Conservation (phyloP, 192 early-diverging fungal genomes). For the Coemansia umbellata region DNA sequence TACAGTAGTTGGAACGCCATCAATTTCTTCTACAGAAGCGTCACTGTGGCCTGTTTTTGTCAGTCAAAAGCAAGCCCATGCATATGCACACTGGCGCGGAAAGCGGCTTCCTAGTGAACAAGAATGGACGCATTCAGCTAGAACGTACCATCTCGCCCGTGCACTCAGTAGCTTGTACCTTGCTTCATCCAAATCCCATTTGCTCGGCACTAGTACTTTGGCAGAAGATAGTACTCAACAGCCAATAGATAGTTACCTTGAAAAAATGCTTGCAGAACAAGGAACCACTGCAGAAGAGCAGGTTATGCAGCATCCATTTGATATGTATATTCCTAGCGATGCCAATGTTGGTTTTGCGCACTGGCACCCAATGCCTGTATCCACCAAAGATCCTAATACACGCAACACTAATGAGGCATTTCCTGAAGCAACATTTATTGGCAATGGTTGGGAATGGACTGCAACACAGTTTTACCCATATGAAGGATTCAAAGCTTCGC, state of each 20-base stretch:
- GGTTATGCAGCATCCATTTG: slow-evolving; percentile 9
- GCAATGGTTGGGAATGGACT: slow-evolving; percentile 82
- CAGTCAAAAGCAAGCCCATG: slow-evolving; percentile 62
- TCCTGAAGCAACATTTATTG: slow-evolving; percentile 38
- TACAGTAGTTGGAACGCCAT: slow-evolving; percentile 65
- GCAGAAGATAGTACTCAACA: neutral
- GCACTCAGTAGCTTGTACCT: slow-evolving; percentile 5
- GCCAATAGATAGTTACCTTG: slow-evolving; percentile 12
- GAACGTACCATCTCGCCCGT: slow-evolving; percentile 19
- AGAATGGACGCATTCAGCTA: slow-evolving; percentile 57
- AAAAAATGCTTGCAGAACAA: slow-evolving; percentile 4
- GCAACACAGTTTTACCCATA: slow-evolving; percentile 58
- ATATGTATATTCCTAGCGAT: slow-evolving; percentile 26
- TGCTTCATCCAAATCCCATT: no score
- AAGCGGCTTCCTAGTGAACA: slow-evolving; percentile 72
- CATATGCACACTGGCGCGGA: slow-evolving; percentile 60
- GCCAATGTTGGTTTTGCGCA: slow-evolving; percentile 66
- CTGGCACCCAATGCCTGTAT: slow-evolving; percentile 59
- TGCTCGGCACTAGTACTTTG: neutral
- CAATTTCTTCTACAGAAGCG: slow-evolving; percentile 43
- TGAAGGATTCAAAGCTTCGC: slow-evolving; percentile 59
- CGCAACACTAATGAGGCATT: neutral
- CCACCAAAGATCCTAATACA: neutral
- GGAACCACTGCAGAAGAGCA: neutral
- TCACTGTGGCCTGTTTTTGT: slow-evolving; percentile 70